Base-by-base conservation (phyloP, 2,329 filamentous ascomycete genomes). In the Sporothrix dimorphospora region DNA sequence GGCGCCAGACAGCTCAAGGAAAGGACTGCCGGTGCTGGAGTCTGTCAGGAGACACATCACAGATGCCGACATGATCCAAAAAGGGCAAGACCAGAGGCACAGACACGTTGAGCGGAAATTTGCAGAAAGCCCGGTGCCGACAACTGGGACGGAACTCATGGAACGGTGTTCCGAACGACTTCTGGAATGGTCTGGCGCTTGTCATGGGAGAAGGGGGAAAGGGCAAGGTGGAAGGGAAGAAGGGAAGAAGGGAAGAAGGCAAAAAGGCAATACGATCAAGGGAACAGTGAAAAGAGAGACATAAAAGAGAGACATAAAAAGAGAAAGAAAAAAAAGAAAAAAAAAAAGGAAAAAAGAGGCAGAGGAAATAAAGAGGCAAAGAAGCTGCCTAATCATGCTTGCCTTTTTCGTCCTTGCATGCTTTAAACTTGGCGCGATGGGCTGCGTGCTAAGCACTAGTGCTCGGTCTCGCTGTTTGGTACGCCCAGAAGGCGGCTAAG, bases 311-410 rank as follows among this genome's bases (percentile, higher is more conserved):
- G 38, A 19, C n/a, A 8, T 24, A 24, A 57, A 8, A 19, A n/a
- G 59, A 42, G 38, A 19, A 24, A 8, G 12, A 24, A 57, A 8
- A 19, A 12, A 57, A 19, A 57, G 24, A 30, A 1, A 24, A 16
- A 57, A 14, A 30, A 34, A 57, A 6, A 6, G 30, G 9, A 63
- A 34, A 34, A 34, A 34, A 34, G 30, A 34, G 11, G 42, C 2
- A 45, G 3, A 8, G 42, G 42, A 38, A 6, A n/a, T n/a, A n/a
- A n/a, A 34, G 1, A 34, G 19, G 40, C 38, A 66, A 49, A 66
- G 42, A 49, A 5, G 63, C 59, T 49, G 63, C 49, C 63, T 49
- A 49, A 66, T 66, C 42, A 66, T 34, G 24, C 42, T 66, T 49
- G 42, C 63, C 63, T 14, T 21, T 66, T 49, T 34, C 16, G 63